Base-by-base conservation (phyloP, 1,139 yeast genomes). In the Suhomyces bokatorum region DNA sequence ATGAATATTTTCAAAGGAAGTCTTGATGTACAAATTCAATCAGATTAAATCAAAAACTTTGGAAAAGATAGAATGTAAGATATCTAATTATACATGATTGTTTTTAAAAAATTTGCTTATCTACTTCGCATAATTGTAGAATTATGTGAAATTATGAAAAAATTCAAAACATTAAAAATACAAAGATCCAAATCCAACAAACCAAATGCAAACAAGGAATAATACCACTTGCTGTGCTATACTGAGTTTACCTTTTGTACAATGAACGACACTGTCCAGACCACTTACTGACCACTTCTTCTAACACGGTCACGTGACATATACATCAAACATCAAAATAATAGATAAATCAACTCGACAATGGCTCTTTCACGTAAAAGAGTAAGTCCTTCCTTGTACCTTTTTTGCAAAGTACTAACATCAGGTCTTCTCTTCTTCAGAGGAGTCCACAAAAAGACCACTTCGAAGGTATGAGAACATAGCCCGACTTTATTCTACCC, bases 361-460 rank as follows among this genome's bases (percentile, higher is more conserved):
- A 69, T 71, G 76, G 69, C 76, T 14, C 58, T 71, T 42, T 58
- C 64, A 32, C 59, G 75, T 43, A 71, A 71, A 52, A 58, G 76
- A 56, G 77, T 71, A 69, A 27, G 76, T 69, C 20, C 15, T 20
- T 20, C 9, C 24, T 20, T 20, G 24, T 20, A 4, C 3, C 29
- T 16, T 35, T 16, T 12, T 13, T 20, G 27, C 32, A 27, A 20
- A 13, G 15, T 27, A 29, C 38, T 38, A 37, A 29, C 39, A 4
- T 9, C 44, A 42, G 44, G 24, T 24, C 3, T 15, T 29, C n/a
- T 15, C 31, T 7, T 27, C 29, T 10, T 29, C 32, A 16, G 44
- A 42, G n/a, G 36, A 32, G 14, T 12, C 37, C 7, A 20, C 49
- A 0, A 64, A 63, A 44, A 49, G 63, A 38, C 62, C 51, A 14